These are phyloP conservation scores for Eucalyptus guilfoylei DNA, from an alignment of 345 rosid genomes.

Conservation along the genomic window DNA sequence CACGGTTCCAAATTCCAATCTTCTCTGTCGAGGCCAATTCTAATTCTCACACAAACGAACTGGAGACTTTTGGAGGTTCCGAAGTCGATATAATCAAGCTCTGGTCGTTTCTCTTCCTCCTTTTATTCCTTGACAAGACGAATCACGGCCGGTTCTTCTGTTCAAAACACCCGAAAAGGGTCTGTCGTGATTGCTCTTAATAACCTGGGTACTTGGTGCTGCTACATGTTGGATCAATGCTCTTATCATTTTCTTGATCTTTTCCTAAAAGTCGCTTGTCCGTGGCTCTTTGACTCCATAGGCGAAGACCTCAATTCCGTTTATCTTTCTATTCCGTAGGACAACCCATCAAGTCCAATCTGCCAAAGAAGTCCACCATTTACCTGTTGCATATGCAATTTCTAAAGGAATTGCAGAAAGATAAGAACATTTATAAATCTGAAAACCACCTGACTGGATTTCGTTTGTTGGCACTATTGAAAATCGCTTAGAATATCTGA, in stretches of 20 bases:
- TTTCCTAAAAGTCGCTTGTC: background rate
- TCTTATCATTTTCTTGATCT: background rate
- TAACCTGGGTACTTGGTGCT: background rate
- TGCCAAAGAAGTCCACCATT: background rate
- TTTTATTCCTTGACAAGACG: background rate
- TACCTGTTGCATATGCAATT: background rate
- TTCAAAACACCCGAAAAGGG: background rate
- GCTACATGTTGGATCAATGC: background rate
- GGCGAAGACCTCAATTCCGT: background rate
- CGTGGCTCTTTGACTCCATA: background rate
- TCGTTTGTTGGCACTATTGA: background rate
- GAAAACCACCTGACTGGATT: background rate
- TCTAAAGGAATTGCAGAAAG: background rate
- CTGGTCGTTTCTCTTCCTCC: background rate
- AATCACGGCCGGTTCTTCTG: background rate
- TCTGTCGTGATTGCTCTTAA: background rate
- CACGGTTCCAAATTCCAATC: background rate
- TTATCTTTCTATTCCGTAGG: background rate
- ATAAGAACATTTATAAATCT: background rate
- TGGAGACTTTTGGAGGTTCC: background rate
- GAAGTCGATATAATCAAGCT: background rate
- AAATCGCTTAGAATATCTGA: background rate
- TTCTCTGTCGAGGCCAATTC: background rate
- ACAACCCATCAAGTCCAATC: background rate
- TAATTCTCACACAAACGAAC: background rate